Base-by-base conservation (phyloP, 225 moss, liverwort and hornwort species). In the Takakia lepidozioides region DNA sequence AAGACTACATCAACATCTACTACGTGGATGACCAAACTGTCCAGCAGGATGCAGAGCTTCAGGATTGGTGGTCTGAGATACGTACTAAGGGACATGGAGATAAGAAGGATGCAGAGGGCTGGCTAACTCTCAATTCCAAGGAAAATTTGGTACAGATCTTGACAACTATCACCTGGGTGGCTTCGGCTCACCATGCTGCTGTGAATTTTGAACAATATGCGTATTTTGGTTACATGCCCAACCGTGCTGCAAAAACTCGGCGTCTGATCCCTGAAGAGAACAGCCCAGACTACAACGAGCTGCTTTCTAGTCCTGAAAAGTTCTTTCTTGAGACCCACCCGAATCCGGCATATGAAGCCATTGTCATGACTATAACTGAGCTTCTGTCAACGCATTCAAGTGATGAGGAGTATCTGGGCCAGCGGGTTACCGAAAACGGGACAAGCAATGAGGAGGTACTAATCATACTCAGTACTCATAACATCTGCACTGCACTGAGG, bases 201-300 rank as follows among this genome's bases (percentile, higher is more conserved):
- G 70, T 77, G 16, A 92, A 92, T 48, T 92, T 87, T 29, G 85
- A 85, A 1, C 92, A 92, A 35, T 92, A 81, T 28, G 38, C 67
- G 0, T 92, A 85, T 55, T 10, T 17, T 2, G 85, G 80, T 13
- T 87, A 57, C 50, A 61, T 77, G 68, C 70, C 73, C 14, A 85
- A 77, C 60, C 74, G 51, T 35, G 75, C 87, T 3, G 57, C 72
- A 52, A 61, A 54, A 27, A 72, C 73, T 1, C 59, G 80, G 17
- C 63, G 36, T 51, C 46, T 78, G 35, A 75, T 92, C 23, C 87
- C 92, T 1, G 76, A 85, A 54, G 51, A 67, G 17, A 47, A 24
- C 1, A 62, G 71, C 0, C 14, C 28, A 0, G 82, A 80, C 2
- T 84, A 73, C 62, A 25, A 63, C 1, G 18, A 51, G 5, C 63